Evolutionary conservation across 2,329 filamentous ascomycete species (phyloP).

Genomic region (Ophiosphaerella korrae): DNA sequence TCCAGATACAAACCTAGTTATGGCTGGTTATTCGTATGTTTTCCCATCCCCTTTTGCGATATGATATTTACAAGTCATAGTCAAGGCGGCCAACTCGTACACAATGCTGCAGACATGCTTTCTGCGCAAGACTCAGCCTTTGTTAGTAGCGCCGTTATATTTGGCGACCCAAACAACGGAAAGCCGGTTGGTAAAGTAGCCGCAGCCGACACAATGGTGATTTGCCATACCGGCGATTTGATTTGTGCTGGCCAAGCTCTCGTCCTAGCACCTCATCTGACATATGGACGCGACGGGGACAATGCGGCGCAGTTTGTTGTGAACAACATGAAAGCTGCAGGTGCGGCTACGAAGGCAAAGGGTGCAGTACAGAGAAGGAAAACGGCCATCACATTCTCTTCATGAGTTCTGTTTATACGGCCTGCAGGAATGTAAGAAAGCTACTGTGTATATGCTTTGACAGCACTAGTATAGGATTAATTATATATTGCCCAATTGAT

Average conservation of each 20-base stretch:
- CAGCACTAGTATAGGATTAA: too few species aligned
- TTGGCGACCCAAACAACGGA: slow-evolving; percentile 46
- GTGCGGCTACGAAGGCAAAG: slow-evolving; percentile 5
- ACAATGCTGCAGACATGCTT: slow-evolving; percentile 50
- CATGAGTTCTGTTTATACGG: background rate
- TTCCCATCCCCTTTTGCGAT: slow-evolving; percentile 6
- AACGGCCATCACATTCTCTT: background rate
- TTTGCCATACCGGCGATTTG: slow-evolving; percentile 43
- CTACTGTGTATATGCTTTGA: too few species aligned
- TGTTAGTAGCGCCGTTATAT: slow-evolving; percentile 40
- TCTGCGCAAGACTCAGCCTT: slow-evolving; percentile 27
- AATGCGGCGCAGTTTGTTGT: slow-evolving; percentile 41
- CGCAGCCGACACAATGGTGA: slow-evolving; percentile 38
- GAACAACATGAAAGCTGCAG: slow-evolving; percentile 18
- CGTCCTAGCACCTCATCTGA: slow-evolving; percentile 42
- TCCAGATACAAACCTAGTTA: slow-evolving; percentile 53
- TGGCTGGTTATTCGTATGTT: slow-evolving; percentile 56
- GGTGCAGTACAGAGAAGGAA: background rate
- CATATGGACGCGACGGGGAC: slow-evolving; percentile 38
- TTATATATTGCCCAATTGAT: too few species aligned
- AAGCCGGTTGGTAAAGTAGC: slow-evolving; percentile 38
- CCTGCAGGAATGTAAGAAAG: too few species aligned
- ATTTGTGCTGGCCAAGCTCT: slow-evolving; percentile 40
- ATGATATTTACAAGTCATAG: slow-evolving; percentile 13
- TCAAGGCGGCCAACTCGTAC: slow-evolving; percentile 51